A percentile compares a stretch with the other conserved stretches of the same genome.
Conservation (phyloP, 2,329 filamentous ascomycete genomes). For the Fusarium continuum region DNA sequence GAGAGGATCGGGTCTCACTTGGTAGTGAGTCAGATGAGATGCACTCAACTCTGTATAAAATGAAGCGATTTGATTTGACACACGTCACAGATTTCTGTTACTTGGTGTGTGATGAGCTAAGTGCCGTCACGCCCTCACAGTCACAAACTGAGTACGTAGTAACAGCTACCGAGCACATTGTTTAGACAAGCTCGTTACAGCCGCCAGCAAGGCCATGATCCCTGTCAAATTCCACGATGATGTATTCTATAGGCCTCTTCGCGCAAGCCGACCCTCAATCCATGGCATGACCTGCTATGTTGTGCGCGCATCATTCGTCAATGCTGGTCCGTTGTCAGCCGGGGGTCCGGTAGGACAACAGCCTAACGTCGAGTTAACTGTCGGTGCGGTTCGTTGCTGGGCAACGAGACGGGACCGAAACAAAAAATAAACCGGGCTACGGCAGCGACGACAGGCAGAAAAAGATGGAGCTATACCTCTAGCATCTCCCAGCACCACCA, state of each 20-base stretch:
- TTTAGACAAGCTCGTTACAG: slow-evolving; percentile 18
- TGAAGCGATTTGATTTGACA: slow-evolving; percentile 45
- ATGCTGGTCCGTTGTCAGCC: slow-evolving; percentile 7
- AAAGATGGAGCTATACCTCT: slow-evolving; percentile 27
- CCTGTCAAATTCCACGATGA: slow-evolving; percentile 28
- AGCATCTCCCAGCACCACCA: slow-evolving; percentile 25
- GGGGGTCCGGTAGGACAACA: slow-evolving; percentile 20
- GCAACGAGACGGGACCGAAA: slow-evolving; percentile 39
- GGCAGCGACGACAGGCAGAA: slow-evolving; percentile 15
- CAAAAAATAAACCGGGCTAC: slow-evolving; percentile 41
- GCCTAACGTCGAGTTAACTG: slow-evolving; percentile 24
- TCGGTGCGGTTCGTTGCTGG: slow-evolving; percentile 34
- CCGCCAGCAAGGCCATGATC: slow-evolving; percentile 30
- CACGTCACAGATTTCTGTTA: slow-evolving; percentile 4
- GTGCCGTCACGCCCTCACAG: slow-evolving; percentile 13
- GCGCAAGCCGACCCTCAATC: slow-evolving; percentile 30
- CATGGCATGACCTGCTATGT: slow-evolving; percentile 41
- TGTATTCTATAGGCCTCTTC: slow-evolving; percentile 32
- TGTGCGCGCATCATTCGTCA: slow-evolving; percentile 37
- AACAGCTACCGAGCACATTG: slow-evolving; percentile 7
- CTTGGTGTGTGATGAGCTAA: slow-evolving; percentile 8
- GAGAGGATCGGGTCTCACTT: slow-evolving; percentile 23
- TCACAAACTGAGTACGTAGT: slow-evolving; percentile 8
- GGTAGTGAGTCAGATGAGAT: slow-evolving; percentile 23
- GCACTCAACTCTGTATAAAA: slow-evolving; percentile 46